These are phyloP conservation scores for Exophiala bonariae DNA, from an alignment of 2,329 filamentous ascomycete genomes.

Conservation along the genomic window DNA sequence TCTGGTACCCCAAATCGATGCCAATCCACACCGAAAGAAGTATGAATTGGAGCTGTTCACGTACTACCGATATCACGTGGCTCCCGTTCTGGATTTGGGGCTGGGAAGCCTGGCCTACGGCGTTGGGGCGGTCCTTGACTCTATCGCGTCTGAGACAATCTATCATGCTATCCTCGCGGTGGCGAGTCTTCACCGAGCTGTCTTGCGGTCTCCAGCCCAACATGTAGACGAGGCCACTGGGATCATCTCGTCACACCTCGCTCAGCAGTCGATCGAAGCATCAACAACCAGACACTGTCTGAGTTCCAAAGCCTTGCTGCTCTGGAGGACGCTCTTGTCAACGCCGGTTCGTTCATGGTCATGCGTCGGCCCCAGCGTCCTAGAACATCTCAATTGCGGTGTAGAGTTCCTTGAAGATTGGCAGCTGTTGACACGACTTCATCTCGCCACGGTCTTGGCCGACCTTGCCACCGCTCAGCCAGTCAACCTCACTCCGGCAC, in stretches of 20 bases:
- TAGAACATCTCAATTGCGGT: too few relatives aligned
- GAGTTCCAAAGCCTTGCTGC: too few relatives aligned
- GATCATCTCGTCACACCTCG: background rate
- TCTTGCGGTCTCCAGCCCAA: background rate
- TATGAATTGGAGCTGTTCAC: conserved; percentile 7
- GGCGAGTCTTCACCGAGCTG: background rate
- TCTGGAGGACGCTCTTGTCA: too few relatives aligned
- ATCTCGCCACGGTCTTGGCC: too few relatives aligned
- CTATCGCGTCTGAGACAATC: background rate
- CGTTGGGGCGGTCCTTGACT: background rate
- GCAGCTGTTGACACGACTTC: too few relatives aligned
- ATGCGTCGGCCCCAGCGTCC: too few relatives aligned
- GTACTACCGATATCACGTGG: conserved; percentile 8
- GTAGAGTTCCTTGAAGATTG: too few relatives aligned
- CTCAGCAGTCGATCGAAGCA: too few relatives aligned
- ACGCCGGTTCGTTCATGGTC: too few relatives aligned
- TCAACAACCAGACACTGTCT: too few relatives aligned
- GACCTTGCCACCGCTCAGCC: too few relatives aligned
- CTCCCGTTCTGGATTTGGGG: conserved; percentile 5
- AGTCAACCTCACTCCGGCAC: too few relatives aligned
- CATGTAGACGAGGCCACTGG: background rate
- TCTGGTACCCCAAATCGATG: background rate
- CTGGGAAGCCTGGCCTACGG: conserved; percentile 5
- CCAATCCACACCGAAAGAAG: background rate
- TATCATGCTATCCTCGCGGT: conserved; percentile 6